Base-by-base conservation (phyloP, 2,329 filamentous ascomycete genomes). In the Laburnicola sp. region DNA sequence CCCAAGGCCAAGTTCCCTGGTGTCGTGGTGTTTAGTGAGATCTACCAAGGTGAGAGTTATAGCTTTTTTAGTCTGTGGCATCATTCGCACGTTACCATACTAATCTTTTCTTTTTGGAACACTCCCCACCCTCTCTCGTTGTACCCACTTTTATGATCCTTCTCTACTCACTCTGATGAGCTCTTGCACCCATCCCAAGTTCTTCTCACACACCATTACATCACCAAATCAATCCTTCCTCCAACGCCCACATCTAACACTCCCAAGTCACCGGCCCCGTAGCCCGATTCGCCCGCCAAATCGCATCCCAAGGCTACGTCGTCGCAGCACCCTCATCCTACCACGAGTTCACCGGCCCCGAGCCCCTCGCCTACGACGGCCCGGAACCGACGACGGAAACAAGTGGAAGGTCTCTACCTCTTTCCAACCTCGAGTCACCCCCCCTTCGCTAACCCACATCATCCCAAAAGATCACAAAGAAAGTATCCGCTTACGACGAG, bases 281-380 rank as follows among this genome's bases (percentile, higher is more conserved):
- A 25, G 83, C 87, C 53, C 86, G 93, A 46, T 96, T 97, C 66
- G 91, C 90, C 45, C 86, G 92, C 53, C 91, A 96, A 72, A 96
- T 97, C 64, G 89, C 91, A 34, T 88, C 90, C 2, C 89, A 96
- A 59, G 93, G 92, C 65, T 97, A 95, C 78, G 95, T 97, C 61
- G 91, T 93, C 59, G 92, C 89, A 7, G 91, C 91, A 0, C 91
- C 91, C 0, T 94, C 89, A 31, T 92, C 87, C 28, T 97, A 96
- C 75, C 92, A 97, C 71, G 92, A 97, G 74, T 97, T 97, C 75
- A 90, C 86, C 1, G 88, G 88, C 3, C 89, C 91, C 0, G 89
- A 93, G 65, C 79, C 92, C 8, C 79, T 97, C 35, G 83, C 88
- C 43, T 97, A 97, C 72, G 89, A 97, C 68, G 90, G 81, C 0